Evolutionary conservation across 768 basidiomycete species (phyloP).

Genomic region (Macrolepiota dolichaula): DNA sequence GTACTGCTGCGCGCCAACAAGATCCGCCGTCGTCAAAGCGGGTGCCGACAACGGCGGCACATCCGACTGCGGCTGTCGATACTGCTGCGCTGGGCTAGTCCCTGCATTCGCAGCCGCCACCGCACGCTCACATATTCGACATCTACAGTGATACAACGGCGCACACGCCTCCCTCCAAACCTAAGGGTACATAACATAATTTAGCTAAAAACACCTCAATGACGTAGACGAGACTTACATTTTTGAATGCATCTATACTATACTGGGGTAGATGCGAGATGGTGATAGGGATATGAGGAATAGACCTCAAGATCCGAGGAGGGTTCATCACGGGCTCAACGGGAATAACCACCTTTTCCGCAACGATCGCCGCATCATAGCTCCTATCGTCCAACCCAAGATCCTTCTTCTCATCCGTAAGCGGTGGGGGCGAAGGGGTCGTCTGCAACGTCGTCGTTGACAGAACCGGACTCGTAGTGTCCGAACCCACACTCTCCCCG

Average conservation of each 20-base stretch:
- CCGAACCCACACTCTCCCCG: constrained; percentile 43
- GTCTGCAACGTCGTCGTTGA: constrained; percentile 74
- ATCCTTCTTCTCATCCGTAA: constrained; percentile 26
- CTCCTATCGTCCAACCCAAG: background rate
- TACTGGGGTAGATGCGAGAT: constrained; percentile 51
- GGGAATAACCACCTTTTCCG: constrained; percentile 24
- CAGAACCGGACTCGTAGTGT: constrained; percentile 64
- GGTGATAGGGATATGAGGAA: constrained; percentile 66
- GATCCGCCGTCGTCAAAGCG: too few relatives aligned
- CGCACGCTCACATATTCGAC: constrained; percentile 71
- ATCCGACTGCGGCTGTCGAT: background rate
- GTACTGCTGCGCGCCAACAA: background rate
- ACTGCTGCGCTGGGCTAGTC: constrained; percentile 17
- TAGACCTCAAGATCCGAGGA: constrained; percentile 58
- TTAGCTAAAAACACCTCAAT: background rate
- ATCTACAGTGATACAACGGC: constrained; percentile 69
- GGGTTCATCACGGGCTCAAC: constrained; percentile 62
- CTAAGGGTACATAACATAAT: constrained; percentile 28
- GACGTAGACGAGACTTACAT: constrained; percentile 33
- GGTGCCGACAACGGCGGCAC: background rate
- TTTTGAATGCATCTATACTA: constrained; percentile 55
- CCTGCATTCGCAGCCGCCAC: constrained; percentile 47
- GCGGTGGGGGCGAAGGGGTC: constrained; percentile 73
- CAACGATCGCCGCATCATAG: constrained; percentile 4
- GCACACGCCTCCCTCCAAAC: constrained; percentile 74